phyloP scores from a whole-genome alignment of 352 stramenopile species.

The Phytophthora boehmeriae region DNA sequence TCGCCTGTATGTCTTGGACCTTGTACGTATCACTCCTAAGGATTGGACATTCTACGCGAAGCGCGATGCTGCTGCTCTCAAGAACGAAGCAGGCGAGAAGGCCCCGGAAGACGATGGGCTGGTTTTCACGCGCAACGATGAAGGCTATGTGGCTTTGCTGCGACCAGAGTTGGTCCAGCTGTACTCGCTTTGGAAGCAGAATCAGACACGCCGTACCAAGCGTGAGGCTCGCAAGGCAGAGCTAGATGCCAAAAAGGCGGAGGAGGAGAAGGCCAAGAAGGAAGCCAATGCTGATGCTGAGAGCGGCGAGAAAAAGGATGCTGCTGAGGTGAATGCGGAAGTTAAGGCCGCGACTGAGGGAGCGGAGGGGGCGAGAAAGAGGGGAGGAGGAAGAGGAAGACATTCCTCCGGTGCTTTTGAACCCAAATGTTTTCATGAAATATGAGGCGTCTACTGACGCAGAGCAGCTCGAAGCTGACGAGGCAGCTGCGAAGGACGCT shows the following conservation, averaged over 20 bases:
- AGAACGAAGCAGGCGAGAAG: conserved; percentile 29
- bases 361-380: conserved; percentile 36
- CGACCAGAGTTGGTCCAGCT: conserved; percentile 93
- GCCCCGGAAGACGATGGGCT: conserved; percentile 49
- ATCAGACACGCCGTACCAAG: conserved; percentile 67
- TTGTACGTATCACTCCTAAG: conserved; percentile 94
- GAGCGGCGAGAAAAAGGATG: conserved; percentile 30
- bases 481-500: conserved; percentile 70
- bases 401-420: conserved; percentile 68
- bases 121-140: conserved; percentile 73
- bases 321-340: conserved; percentile 20
- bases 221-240: conserved; percentile 54
- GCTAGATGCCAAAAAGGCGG: conserved; percentile 51
- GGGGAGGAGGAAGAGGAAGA: conserved; percentile 54
- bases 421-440: conserved; percentile 91
- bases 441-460: conserved; percentile 81
- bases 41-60: conserved; percentile 93
- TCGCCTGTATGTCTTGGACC: conserved; percentile 94
- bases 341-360: conserved; percentile 17
- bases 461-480: conserved; percentile 70
- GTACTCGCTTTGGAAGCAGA: conserved; percentile 92
- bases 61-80: conserved; percentile 21
- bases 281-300: conserved; percentile 25
- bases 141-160: conserved; percentile 91
- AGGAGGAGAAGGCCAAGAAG: conserved; percentile 38